phyloP scores from a whole-genome alignment of 306 rosid genomes.

The Chamaecrista fasciculata region DNA sequence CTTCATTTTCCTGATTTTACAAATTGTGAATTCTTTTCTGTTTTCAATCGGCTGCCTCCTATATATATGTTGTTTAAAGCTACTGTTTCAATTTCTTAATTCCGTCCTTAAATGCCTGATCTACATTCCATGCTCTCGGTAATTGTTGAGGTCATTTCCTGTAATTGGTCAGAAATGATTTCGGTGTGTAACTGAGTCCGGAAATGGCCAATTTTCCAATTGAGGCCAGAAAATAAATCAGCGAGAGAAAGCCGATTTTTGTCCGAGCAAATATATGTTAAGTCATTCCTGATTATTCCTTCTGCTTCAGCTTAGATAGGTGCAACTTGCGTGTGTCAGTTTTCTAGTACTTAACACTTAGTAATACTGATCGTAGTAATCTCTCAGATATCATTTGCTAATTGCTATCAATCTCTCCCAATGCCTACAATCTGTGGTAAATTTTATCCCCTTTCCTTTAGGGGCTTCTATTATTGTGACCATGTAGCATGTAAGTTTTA shows the following conservation, averaged over 20 bases:
- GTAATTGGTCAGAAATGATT: not conserved
- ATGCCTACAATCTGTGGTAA: not conserved
- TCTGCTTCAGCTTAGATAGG: not conserved
- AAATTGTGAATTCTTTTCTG: not conserved
- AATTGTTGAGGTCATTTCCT: not conserved
- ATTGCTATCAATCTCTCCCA: not conserved
- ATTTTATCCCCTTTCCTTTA: not conserved
- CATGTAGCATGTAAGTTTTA: not conserved
- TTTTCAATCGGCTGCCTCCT: not conserved
- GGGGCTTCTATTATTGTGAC: not conserved
- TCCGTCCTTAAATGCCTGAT: not conserved
- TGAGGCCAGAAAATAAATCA: not conserved
- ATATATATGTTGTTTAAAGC: not conserved
- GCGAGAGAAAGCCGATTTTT: not conserved
- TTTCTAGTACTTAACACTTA: not conserved
- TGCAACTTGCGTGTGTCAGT: not conserved
- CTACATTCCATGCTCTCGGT: not conserved
- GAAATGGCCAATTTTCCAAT: not conserved
- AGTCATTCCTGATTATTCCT: not conserved
- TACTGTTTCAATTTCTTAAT: not conserved
- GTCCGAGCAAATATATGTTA: not conserved
- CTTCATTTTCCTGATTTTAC: not conserved
- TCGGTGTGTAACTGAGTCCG: not conserved
- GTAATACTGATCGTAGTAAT: not conserved
- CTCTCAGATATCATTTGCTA: not conserved